These are phyloP conservation scores for Diaporthe velutina DNA, from an alignment of 2,329 filamentous ascomycete species.

Conservation along the genomic window DNA sequence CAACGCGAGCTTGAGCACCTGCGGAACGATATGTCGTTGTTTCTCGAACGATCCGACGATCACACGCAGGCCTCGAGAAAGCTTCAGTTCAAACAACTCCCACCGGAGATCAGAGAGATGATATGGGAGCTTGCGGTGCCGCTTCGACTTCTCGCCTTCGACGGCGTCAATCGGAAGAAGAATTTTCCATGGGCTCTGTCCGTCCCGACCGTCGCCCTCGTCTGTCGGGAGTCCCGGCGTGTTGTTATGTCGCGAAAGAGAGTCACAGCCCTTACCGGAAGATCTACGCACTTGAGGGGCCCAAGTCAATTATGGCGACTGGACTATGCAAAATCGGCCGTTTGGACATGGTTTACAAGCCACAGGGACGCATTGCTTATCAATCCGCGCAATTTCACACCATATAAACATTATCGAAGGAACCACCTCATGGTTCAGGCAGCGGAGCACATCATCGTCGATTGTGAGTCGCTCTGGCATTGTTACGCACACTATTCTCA, in stretches of 20 bases:
- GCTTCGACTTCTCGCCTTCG: neutral
- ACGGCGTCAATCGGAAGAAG: too few relatives aligned
- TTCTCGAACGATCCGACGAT: neutral
- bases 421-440: neutral
- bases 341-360: neutral
- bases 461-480: neutral
- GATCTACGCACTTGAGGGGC: too few relatives aligned
- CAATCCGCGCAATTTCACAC: neutral
- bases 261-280: neutral
- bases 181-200: neutral
- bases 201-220: neutral
- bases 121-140: slow-evolving; percentile 1
- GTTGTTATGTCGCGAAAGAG: neutral
- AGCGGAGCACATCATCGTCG: neutral
- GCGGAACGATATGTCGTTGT: neutral
- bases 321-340: accelerated
- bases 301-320: slow-evolving; percentile 1
- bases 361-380: neutral
- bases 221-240: neutral
- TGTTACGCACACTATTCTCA: too few relatives aligned
- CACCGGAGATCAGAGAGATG: neutral
- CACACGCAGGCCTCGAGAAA: neutral
- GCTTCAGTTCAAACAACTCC: neutral
- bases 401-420: too few relatives aligned
- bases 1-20: slow-evolving; percentile 6